Evolutionary conservation across 495 filamentous ascomycete genomes (phyloP).

Genomic region (Clohesyomyces aquaticus): DNA sequence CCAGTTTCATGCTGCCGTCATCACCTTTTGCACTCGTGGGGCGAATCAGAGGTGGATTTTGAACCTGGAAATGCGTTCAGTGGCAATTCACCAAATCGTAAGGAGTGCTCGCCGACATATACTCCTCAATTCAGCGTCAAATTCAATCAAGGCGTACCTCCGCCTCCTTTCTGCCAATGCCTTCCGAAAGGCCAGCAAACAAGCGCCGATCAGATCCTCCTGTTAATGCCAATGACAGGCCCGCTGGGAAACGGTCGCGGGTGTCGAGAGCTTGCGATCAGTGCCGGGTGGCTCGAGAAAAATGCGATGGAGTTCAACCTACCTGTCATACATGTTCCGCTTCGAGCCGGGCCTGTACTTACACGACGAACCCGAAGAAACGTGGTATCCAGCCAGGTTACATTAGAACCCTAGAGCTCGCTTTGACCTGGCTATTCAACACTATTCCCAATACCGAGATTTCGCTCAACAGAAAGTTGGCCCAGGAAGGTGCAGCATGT

Average conservation of each 20-base stretch:
- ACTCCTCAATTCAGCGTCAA: too few relatives aligned
- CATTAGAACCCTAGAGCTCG: conserved; percentile 62
- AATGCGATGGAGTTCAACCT: conserved; percentile 67
- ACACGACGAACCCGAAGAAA: conserved; percentile 72
- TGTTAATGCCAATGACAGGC: conserved; percentile 11
- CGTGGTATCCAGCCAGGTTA: conserved; percentile 69
- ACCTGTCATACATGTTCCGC: conserved; percentile 65
- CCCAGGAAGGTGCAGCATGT: conserved; percentile 21
- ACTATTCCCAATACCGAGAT: conserved; percentile 44
- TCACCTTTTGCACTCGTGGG: too few relatives aligned
- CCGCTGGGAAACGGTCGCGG: conserved; percentile 58
- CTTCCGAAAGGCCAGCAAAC: conserved; percentile 13
- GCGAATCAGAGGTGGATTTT: too few relatives aligned
- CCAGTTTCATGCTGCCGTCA: too few relatives aligned
- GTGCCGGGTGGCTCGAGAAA: conserved; percentile 66
- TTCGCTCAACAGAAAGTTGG: conserved; percentile 36
- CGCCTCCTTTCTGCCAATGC: too few relatives aligned
- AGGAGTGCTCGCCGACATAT: too few relatives aligned
- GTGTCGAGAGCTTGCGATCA: conserved; percentile 72
- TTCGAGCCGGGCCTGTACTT: conserved; percentile 65
- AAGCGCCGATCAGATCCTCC: conserved; percentile 13
- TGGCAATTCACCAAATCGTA: too few relatives aligned
- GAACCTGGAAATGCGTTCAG: too few relatives aligned
- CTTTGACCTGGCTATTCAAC: conserved; percentile 50
- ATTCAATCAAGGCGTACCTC: too few relatives aligned